Evolutionary conservation across 116 monocot genomes (phyloP).

Genomic region (Papilionanthe hybrid): DNA sequence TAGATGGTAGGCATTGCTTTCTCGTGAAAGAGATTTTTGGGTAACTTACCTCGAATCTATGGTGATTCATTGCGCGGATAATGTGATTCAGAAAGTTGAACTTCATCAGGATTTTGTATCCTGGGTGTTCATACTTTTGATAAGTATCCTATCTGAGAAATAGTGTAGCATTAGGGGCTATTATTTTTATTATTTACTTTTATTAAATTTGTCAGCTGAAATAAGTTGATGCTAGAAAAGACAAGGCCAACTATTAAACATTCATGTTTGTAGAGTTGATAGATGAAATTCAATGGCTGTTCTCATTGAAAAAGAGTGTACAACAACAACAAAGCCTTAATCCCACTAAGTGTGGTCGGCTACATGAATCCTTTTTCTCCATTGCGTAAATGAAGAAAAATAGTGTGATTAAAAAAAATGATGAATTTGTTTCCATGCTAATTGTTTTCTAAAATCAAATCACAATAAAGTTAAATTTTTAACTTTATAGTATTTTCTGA

Average conservation of each 20-base stretch:
- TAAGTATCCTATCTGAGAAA: background rate
- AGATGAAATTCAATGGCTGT: background rate
- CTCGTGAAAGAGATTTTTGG: background rate
- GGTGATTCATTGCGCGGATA: background rate
- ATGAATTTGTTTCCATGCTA: background rate
- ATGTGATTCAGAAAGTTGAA: background rate
- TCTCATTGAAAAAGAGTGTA: too few species aligned
- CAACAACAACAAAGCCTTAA: too few species aligned
- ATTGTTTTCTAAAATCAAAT: background rate
- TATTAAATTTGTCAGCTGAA: background rate
- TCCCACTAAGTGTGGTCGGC: too few species aligned
- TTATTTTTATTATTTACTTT: background rate
- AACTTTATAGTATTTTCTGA: too few species aligned
- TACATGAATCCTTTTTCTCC: too few species aligned
- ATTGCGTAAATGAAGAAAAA: too few species aligned
- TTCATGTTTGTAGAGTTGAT: too few species aligned
- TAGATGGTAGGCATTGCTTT: background rate
- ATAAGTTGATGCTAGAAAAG: background rate
- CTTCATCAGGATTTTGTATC: background rate
- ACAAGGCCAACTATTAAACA: background rate
- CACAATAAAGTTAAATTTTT: background rate
- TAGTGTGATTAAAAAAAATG: background rate
- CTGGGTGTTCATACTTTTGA: background rate
- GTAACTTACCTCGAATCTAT: background rate
- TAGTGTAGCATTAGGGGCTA: background rate